Evolutionary conservation across 352 stramenopile genomes (phyloP).

Genomic region (Phytophthora foliorum): DNA sequence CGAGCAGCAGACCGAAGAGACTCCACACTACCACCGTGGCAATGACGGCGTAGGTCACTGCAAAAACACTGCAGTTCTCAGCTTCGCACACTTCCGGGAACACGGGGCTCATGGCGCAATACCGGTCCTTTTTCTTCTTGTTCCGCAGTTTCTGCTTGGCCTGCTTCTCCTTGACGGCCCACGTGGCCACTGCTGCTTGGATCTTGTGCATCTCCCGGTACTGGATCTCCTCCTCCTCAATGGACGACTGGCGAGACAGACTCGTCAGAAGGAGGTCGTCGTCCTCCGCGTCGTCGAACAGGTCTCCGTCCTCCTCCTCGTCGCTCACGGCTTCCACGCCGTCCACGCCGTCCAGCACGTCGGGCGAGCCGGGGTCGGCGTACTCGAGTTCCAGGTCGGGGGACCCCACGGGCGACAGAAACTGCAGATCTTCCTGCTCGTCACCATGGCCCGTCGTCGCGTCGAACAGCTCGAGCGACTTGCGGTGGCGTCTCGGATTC

Average conservation of each 20-base stretch:
- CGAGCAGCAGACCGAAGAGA: conserved; percentile 38
- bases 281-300: conserved; percentile 52
- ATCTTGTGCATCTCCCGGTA: conserved; percentile 65
- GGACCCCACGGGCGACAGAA: conserved; percentile 50
- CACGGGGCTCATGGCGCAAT: conserved; percentile 42
- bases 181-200: conserved; percentile 61
- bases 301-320: conserved; percentile 54
- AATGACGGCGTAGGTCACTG: conserved; percentile 50
- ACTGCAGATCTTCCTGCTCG: conserved; percentile 62
- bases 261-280: conserved; percentile 54
- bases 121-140: conserved; percentile 40
- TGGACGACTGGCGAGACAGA: conserved; percentile 47
- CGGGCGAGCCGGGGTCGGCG: conserved; percentile 32
- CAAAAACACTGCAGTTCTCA: conserved; percentile 59
- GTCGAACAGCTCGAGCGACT: conserved; percentile 39
- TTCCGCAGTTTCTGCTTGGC: conserved; percentile 44
- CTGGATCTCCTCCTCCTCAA: conserved; percentile 64
- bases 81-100: conserved; percentile 44
- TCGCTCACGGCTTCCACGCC: conserved; percentile 49
- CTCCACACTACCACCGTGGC: conserved; percentile 66
- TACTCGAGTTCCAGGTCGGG: conserved; percentile 31
- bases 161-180: conserved; percentile 58
- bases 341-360: conserved; percentile 54
- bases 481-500: conserved; percentile 23
- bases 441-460: neutral